These are phyloP conservation scores for Phaffia australis DNA, from an alignment of 768 basidiomycete species.

Conservation along the genomic window DNA sequence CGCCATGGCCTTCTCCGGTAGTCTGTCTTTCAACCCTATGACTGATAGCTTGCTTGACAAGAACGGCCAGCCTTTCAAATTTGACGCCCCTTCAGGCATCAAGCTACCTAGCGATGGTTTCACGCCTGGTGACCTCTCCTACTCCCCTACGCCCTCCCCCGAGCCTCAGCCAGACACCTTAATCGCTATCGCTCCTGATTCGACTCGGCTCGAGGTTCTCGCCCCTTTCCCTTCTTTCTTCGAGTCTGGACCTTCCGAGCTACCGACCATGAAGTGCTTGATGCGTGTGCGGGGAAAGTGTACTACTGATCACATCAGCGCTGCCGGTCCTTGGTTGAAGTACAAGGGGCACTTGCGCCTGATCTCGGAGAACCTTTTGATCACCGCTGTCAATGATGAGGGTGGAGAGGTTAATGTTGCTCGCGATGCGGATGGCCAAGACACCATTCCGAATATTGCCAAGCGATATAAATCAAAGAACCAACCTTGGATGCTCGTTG, in stretches of 20 bases:
- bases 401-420: conserved; percentile 85
- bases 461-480: conserved; percentile 72
- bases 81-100: conserved; percentile 69
- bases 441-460: conserved; percentile 81
- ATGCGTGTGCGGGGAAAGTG: conserved; percentile 95
- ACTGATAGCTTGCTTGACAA: conserved; percentile 57
- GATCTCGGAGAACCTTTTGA: conserved; percentile 89
- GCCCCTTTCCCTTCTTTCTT: conserved; percentile 78
- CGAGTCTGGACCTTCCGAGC: conserved; percentile 49
- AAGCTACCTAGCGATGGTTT: conserved; percentile 78
- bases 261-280: conserved; percentile 70
- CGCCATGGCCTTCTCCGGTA: conserved; percentile 92
- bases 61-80: conserved; percentile 69
- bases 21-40: conserved; percentile 83
- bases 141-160: conserved; percentile 67
- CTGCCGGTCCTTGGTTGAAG: conserved; percentile 96
- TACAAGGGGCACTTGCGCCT: conserved; percentile 93
- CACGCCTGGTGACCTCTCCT: conserved; percentile 56
- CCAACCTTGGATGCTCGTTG: conserved; percentile 86
- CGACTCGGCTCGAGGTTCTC: conserved; percentile 74
- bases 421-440: conserved; percentile 56
- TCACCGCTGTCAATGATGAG: conserved; percentile 92
- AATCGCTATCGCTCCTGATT: conserved; percentile 64
- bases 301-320: conserved; percentile 97
- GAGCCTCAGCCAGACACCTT: conserved; percentile 62